These are phyloP conservation scores for Aspergillus hortae DNA, from an alignment of 2,329 filamentous ascomycete genomes.

Conservation along the genomic window DNA sequence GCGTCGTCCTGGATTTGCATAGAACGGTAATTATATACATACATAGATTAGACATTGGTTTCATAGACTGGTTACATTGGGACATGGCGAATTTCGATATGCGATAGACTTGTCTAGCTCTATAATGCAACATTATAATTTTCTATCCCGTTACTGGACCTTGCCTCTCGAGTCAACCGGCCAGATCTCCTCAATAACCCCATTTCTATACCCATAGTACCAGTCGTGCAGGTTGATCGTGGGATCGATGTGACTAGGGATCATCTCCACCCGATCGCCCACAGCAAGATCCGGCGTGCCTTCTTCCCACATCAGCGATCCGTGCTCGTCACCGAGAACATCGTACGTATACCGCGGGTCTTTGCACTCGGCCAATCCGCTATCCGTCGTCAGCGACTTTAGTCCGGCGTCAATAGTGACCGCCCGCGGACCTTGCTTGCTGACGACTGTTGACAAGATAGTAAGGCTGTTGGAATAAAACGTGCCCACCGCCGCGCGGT, in stretches of 20 bases:
- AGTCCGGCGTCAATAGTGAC: conserved; percentile 51
- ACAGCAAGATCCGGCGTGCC: conserved; percentile 36
- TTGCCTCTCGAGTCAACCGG: conserved; percentile 50
- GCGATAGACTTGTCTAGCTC: no score
- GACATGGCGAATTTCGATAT: no score
- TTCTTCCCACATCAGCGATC: conserved; percentile 46
- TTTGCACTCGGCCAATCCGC: conserved; percentile 49
- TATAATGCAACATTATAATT: no score
- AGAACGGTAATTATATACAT: not conserved
- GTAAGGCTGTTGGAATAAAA: conserved; percentile 50
- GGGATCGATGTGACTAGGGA: conserved; percentile 55
- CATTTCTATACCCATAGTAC: conserved; percentile 49
- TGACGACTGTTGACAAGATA: conserved; percentile 48
- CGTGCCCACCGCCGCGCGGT: conserved; percentile 50
- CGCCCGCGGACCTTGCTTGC: conserved; percentile 42
- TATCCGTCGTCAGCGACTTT: conserved; percentile 52
- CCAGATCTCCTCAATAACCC: conserved; percentile 52
- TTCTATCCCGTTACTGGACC: conserved; percentile 40
- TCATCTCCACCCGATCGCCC: conserved; percentile 50
- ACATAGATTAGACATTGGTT: not conserved
- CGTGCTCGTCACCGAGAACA: conserved; percentile 50
- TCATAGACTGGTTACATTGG: not conserved
- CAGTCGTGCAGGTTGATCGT: conserved; percentile 53
- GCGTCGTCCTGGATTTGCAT: conserved; percentile 12
- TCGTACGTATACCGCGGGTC: conserved; percentile 43